Base-by-base conservation (phyloP, 148 eudicot species). In the Rhododendron henanense region DNA sequence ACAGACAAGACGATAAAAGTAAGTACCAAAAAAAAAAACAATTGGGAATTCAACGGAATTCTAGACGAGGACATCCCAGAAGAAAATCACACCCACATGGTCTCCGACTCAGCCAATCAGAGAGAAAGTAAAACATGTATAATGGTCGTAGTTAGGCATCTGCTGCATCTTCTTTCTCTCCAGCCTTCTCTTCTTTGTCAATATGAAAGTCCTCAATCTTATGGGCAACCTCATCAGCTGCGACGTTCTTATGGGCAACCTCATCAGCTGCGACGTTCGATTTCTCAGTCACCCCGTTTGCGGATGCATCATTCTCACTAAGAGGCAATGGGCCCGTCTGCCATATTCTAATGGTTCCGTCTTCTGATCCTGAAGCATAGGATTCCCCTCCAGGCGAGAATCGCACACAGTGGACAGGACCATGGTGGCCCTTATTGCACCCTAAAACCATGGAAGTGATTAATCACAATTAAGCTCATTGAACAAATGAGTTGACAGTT, bases 341-440 rank as follows among this genome's bases (percentile, higher is more conserved):
- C 97, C 98, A 93, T 83, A 95, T 93, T 85, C 98, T 87, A 79
- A 95, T 91, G 13, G 98, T 95, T 79, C 96, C 96, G 10, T 95
- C 99, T 85, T 96, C 99, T 13, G 99, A 96, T 44, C 99, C 99
- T 0, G 97, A 96, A 45, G 97, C 99, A 88, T 95, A 96, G 41
- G 99, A 95, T 83, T 95, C 98, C 13, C 99, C 99, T 50, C 96
- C 98, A 0, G 98, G 99, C 0, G 99, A 90, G 88, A 96, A 96
- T 10, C 99, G 94, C 84, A 97, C 98, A 63, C 98, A 97, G 85
- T 97, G 99, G 35, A 95, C 98, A 2, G 99, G 99, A 90, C 99
- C 99, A 75, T 97, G 99, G 85, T 97, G 99, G 84, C 99, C 99
- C 92, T 97, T 97, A 91, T 97, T 97, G 91, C 99, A 97, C 5